Conservation (phyloP, 176 grass and related monocot genomes). For the Oryza glumipatula region DNA sequence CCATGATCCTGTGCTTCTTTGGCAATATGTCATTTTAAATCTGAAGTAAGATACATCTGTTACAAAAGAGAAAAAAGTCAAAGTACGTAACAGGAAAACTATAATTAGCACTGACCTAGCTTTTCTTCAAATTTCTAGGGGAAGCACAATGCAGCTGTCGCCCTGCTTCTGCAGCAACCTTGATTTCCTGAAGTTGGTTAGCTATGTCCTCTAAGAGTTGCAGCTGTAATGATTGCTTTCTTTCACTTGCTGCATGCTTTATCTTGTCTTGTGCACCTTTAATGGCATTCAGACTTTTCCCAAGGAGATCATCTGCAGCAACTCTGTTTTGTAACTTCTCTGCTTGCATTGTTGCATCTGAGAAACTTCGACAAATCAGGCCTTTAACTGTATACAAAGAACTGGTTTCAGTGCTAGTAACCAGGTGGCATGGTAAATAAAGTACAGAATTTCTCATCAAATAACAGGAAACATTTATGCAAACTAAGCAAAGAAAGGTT, state of each 20-base stretch:
- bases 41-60: neutral
- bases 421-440: neutral
- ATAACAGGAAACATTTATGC: neutral
- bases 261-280: slow-evolving; percentile 81
- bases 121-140: slow-evolving; percentile 50
- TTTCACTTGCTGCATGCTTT: slow-evolving; percentile 56
- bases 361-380: slow-evolving; percentile 47
- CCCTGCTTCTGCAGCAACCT: slow-evolving; percentile 57
- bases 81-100: neutral
- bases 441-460: neutral
- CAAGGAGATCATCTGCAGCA: slow-evolving; percentile 74
- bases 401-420: slow-evolving; percentile 6
- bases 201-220: slow-evolving; percentile 83
- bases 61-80: neutral
- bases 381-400: slow-evolving; percentile 40
- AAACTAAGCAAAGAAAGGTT: neutral
- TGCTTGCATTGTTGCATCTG: slow-evolving; percentile 50
- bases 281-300: slow-evolving; percentile 71
- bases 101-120: slow-evolving; percentile 39
- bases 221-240: slow-evolving; percentile 57
- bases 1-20: neutral
- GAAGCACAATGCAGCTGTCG: slow-evolving; percentile 36
- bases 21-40: neutral
- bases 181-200: slow-evolving; percentile 76
- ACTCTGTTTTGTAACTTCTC: slow-evolving; percentile 62